Percentiles rank a stretch among this genome's conserved stretches.
These are phyloP conservation scores for Aspergillus sp. DNA, from an alignment of 2,329 filamentous ascomycete species.

Conservation along the genomic window DNA sequence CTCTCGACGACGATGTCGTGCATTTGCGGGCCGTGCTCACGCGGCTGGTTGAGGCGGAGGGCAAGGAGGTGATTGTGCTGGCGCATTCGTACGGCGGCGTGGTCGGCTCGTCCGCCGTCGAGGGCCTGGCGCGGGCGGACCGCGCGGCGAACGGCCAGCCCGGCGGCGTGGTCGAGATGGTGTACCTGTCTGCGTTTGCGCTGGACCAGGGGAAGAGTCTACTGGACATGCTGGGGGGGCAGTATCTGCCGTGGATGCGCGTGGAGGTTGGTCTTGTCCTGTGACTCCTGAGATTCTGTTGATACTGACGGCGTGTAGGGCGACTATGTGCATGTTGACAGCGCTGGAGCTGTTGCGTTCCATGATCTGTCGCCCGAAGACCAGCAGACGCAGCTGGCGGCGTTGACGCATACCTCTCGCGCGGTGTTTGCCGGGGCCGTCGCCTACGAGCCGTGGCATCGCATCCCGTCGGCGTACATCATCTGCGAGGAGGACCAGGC, in stretches of 20 bases:
- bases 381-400: background rate
- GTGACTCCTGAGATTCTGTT: too few relatives aligned
- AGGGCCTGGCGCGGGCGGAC: background rate
- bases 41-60: constrained; percentile 20
- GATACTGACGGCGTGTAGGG: background rate
- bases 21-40: constrained; percentile 19
- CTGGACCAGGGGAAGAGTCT: background rate
- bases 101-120: constrained; percentile 2
- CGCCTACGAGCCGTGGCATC: constrained; percentile 3
- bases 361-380: constrained; percentile 1
- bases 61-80: constrained; percentile 1
- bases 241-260: background rate
- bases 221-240: constrained; percentile 2
- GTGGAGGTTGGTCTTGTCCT: background rate
- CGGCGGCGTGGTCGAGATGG: background rate
- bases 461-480: constrained; percentile 3
- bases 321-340: background rate
- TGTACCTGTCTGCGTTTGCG: constrained; percentile 6
- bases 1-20: constrained; percentile 36
- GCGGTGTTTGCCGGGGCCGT: background rate
- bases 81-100: constrained; percentile 8
- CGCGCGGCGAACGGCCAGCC: background rate
- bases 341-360: background rate
- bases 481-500: constrained; percentile 5
- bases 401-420: background rate